Base-by-base conservation (phyloP, 495 filamentous ascomycete species). In the Penicillium lividum region DNA sequence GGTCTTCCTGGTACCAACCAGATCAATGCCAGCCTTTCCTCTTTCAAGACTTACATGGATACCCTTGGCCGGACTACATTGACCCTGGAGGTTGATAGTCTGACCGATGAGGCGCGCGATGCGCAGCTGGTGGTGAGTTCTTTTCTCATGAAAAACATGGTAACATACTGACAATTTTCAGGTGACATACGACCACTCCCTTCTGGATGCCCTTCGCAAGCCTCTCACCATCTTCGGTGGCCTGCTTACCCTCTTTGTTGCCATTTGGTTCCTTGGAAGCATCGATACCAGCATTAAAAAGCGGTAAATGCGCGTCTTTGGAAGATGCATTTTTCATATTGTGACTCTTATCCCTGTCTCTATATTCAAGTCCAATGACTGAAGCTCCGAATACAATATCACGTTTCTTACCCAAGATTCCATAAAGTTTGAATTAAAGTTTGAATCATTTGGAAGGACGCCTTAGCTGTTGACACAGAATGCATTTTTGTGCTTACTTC, bases 11-110 rank as follows among this genome's bases (percentile, higher is more conserved):
- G 63, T 43, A 44, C 57, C 15, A 69, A 61, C 61, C 65, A 71
- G 53, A 70, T 78, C 48, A 28, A 63, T n/a, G 64, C 82, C 25
- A 80, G 83, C 7, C 82, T 88, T 43, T 82, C 79, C 53, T 76
- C 84, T 8, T 84, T 89, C 73, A 86, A 86, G 69, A 97, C 93
- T 3, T 98, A 91, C 74, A 88, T 98, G 81, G 94, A 98, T 73
- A 98, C 95, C 1, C 70, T 91, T 31, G 94, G 94, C 59, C 90
- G 94, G 30, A 92, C 92, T 28, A 84, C 87, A 3, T 80, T 98
- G 48, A 89, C 84, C 56, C 82, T 98, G 61, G 89, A 85, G 52
- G 91, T 91, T 28, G 80, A 86, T 49, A 96, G 94, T 66, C 75
- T 98, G 57, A 90, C 93, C 0, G 94, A 98, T 57, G 94, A 96